Base-by-base conservation (phyloP, 495 filamentous ascomycete genomes). In the Opeltia flavorubescens region DNA sequence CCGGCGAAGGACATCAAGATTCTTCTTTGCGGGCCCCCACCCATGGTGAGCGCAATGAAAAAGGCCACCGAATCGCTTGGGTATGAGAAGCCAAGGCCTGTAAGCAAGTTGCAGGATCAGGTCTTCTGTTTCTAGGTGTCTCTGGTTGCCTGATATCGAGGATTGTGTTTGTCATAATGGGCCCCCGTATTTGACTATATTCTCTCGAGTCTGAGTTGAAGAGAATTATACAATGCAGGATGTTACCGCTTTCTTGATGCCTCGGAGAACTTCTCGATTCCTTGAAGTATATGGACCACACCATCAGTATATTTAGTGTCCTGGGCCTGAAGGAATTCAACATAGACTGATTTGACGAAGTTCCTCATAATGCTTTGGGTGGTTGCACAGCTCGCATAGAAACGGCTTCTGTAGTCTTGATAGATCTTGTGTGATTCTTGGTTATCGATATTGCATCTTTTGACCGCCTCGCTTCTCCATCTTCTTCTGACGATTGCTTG, bases 31-130 rank as follows among this genome's bases (percentile, higher is more conserved):
- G 91, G 91, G 23, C 91, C 91, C 7, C 91, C 91, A 20, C 89
- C 89, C 25, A 98, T 98, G 91, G 75, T 98, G 50, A 81, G 80
- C 59, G 91, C 89, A 11, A 85, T 98, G 70, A 98, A 98, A 82
- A 96, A 95, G 77, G 76, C 86, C 7, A 81, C 86, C 47, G 86
- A 89, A 62, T 71, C 75, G 50, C 72, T 95, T 7, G 91, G 91
- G 44, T 98, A 84, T 70, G 74, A 83, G 61, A 94, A 94, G 75
- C 80, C 91, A 27, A 77, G 77, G 46, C 84, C 89, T 26, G 88
- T 95, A 55, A 95, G 89, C 79, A 96, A 95, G 77, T 73, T 95
- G 38, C 83, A 86, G 61, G 89, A 98, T 64, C 89, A 95, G 65
- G 87, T 98, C 55, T 98, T 98, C 73, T 89, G 86, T 64, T 95